Conservation (phyloP, 2,329 filamentous ascomycete species). For the Aspergillus terreus region DNA sequence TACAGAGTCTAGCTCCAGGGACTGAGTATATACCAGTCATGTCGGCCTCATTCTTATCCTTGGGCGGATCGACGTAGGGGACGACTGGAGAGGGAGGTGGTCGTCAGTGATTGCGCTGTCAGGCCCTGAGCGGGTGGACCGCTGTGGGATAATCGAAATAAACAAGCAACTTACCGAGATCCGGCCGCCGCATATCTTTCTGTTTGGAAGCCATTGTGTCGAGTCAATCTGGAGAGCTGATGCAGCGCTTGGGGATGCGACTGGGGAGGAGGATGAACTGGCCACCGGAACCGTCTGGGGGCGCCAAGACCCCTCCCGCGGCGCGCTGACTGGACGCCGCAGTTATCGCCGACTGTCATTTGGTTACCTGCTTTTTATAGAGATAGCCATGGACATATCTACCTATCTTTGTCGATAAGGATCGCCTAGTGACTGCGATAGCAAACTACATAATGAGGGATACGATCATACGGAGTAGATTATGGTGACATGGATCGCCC, state of each 20-base stretch:
- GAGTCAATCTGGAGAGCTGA: conserved; percentile 1
- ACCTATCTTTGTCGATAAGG: no score
- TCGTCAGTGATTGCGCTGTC: conserved; percentile 12
- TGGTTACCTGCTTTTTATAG: no score
- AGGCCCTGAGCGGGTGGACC: neutral
- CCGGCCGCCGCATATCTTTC: conserved; percentile 71
- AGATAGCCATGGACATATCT: no score
- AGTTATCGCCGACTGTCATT: neutral
- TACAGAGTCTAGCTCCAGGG: neutral
- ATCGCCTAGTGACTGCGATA: no score
- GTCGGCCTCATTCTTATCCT: conserved; percentile 62
- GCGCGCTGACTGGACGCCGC: neutral
- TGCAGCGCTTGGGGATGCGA: neutral
- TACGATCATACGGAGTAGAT: no score
- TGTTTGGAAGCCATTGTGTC: conserved; percentile 58
- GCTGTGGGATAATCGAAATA: neutral
- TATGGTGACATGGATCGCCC: no score
- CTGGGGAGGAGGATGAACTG: conserved; percentile 6
- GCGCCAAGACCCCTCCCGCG: conserved; percentile 15
- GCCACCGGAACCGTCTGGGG: neutral
- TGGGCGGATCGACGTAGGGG: conserved; percentile 74
- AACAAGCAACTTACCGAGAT: conserved; percentile 60
- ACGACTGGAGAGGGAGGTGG: conserved; percentile 59
- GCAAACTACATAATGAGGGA: no score
- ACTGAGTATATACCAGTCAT: conserved; percentile 58